Conservation (phyloP, 2,329 filamentous ascomycete genomes). For the Periglandula ipomoeae region DNA sequence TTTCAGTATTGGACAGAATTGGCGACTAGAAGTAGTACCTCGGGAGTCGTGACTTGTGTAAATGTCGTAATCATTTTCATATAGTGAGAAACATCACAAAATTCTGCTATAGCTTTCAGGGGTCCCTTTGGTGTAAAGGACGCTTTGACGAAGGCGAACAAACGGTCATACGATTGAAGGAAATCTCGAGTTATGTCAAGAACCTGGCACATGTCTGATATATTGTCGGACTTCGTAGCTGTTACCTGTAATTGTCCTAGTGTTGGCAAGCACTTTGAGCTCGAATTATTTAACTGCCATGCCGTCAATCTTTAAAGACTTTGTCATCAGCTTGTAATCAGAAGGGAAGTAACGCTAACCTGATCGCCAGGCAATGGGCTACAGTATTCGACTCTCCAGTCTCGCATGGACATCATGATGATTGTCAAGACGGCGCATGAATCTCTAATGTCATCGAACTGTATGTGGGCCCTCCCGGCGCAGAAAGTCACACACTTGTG, state of each 20-base stretch:
- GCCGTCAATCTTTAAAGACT: neutral
- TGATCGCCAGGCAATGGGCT: constrained; percentile 5
- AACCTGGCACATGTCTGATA: constrained; percentile 23
- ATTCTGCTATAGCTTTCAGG: constrained; percentile 43
- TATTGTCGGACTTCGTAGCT: constrained; percentile 13
- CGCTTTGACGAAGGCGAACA: constrained; percentile 42
- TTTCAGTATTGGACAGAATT: constrained; percentile 12
- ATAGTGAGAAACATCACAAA: constrained; percentile 38
- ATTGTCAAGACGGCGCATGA: constrained; percentile 41
- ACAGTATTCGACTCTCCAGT: constrained; percentile 31
- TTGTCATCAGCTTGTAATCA: neutral
- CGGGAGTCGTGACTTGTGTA: constrained; percentile 12
- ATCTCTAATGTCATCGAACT: constrained; percentile 53
- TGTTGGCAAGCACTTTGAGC: neutral
- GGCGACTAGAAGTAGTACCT: constrained; percentile 15
- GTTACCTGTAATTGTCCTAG: constrained; percentile 22
- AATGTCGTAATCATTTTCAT: constrained; percentile 29
- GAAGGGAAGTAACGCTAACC: neutral
- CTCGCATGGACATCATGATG: constrained; percentile 30
- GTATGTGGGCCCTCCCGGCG: constrained; percentile 39
- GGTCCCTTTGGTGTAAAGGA: constrained; percentile 30
- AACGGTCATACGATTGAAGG: constrained; percentile 37
- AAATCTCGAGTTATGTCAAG: constrained; percentile 23
- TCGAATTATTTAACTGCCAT: neutral
- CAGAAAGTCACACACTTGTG: constrained; percentile 25